Percentiles rank a stretch among this genome's conserved stretches.
Conservation (phyloP, 257 asterid species). For the Paulownia fortunei region DNA sequence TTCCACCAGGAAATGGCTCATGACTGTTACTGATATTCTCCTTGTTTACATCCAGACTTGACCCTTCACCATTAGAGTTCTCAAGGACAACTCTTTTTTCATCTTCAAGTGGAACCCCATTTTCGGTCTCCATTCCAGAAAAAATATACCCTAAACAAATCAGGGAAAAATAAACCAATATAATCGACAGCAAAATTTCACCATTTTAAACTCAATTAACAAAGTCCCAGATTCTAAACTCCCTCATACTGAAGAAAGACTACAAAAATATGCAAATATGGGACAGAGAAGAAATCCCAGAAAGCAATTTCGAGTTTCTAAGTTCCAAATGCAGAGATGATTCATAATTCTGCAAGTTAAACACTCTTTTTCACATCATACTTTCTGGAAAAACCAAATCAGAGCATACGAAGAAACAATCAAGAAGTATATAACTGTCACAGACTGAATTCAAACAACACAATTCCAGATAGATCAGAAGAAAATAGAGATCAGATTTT, state of each 20-base stretch:
- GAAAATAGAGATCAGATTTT: neutral
- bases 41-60: slow-evolving; percentile 44
- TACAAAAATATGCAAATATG: slow-evolving; percentile 21
- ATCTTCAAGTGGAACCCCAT: slow-evolving; percentile 60
- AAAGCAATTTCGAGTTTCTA: neutral
- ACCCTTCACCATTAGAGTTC: slow-evolving; percentile 40
- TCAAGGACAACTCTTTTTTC: slow-evolving; percentile 47
- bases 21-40: slow-evolving; percentile 34
- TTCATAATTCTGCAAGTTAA: neutral
- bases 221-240: neutral
- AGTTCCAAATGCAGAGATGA: neutral
- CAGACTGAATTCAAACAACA: neutral
- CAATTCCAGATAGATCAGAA: slow-evolving; percentile 21
- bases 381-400: neutral
- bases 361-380: neutral
- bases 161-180: neutral
- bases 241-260: neutral
- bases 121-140: slow-evolving; percentile 61
- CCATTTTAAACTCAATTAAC: slow-evolving; percentile 12
- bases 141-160: slow-evolving; percentile 24
- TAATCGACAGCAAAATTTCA: neutral
- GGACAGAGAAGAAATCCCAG: slow-evolving; percentile 10
- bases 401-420: neutral
- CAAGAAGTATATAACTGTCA: neutral
- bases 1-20: slow-evolving; percentile 40